Evolutionary conservation across 345 rosid species (phyloP).

Genomic region (Aquilaria malaccensis): DNA sequence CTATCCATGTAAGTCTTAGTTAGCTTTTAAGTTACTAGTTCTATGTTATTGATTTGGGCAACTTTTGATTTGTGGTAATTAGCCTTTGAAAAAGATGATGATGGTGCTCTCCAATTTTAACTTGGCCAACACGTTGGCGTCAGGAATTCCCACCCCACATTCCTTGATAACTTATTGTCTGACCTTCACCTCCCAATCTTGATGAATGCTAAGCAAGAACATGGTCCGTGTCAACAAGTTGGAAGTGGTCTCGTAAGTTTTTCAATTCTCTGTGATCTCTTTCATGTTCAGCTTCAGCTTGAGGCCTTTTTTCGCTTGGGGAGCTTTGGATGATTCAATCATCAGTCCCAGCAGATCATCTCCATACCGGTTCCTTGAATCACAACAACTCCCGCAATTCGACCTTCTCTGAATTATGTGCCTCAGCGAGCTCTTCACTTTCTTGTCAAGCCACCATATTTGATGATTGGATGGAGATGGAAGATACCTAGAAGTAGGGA

Average conservation of each 20-base stretch:
- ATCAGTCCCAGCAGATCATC: slow-evolving; percentile 39
- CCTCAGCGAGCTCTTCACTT: slow-evolving; percentile 19
- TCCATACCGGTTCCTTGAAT: slow-evolving; percentile 18
- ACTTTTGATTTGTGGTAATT: not conserved
- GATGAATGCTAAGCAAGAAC: slow-evolving; percentile 41
- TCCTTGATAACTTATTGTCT: slow-evolving; percentile 41
- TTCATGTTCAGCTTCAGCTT: slow-evolving; percentile 21
- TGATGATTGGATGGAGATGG: slow-evolving; percentile 33
- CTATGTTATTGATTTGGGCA: no score
- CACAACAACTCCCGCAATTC: not conserved
- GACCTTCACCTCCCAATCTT: slow-evolving; percentile 51
- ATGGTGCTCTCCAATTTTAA: slow-evolving; percentile 30
- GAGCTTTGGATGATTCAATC: slow-evolving; percentile 19
- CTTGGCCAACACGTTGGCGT: slow-evolving; percentile 29
- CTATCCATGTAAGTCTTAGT: no score
- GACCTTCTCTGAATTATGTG: slow-evolving; percentile 25
- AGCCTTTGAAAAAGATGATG: not conserved
- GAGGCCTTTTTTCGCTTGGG: slow-evolving; percentile 1
- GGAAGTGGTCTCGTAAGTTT: slow-evolving; percentile 39
- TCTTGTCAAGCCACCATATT: slow-evolving; percentile 39
- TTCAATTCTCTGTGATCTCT: slow-evolving; percentile 59
- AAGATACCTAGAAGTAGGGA: slow-evolving; percentile 27
- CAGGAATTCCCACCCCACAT: slow-evolving; percentile 32
- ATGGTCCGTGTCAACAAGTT: slow-evolving; percentile 48
- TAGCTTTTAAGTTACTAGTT: no score